Base-by-base conservation (phyloP, 140 eudicot species). In the Ambrosia hybrid region DNA sequence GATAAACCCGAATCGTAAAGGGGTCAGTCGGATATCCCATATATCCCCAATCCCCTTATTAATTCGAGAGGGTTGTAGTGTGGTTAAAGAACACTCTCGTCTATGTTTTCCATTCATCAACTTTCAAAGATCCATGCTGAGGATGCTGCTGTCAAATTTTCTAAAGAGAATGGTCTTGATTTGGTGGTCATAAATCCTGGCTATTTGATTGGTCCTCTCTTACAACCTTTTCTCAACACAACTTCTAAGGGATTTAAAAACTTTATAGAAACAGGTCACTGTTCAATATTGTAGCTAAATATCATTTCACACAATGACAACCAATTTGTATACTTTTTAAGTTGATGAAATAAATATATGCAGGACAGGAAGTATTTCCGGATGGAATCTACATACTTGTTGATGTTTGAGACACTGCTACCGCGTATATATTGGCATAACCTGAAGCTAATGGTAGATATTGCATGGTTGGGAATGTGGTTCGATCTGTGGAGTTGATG, bases 351-450 rank as follows among this genome's bases (percentile, higher is more conserved):
- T 34, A 5, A 33, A 3, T 38, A 37, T 73, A 15, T 73, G 72
- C 64, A 83, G 87, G 79, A 60, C 81, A 68, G 38, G 82, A 68
- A 4, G 0, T 71, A 38, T 64, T 55, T 30, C 38, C 76, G n/a
- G 56, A 71, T 61, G 82, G 78, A 72, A 15, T 76, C 33, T 80
- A 74, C 36, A 55, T 79, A 15, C 82, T 49, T 60, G 88, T 84
- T 55, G 82, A 87, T 77, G 90, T 87, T n/a, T 77, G 89, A 74
- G 90, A 87, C 74, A 87, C 77, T 37, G 88, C 84, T 8, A 65
- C 3, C 39, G 90, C 89, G 55, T 86, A 84, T 51, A 78, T 87
- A 65, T 66, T 81, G 43, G 90, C 85, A 9, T 77, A 58, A 16
- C 74, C 84, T 4, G 36, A 81, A 16, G 87, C 87, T 0, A 72